These are phyloP conservation scores for Heterobasidion parviporum DNA, from an alignment of 1,284 basidiomycete species.

Conservation along the genomic window DNA sequence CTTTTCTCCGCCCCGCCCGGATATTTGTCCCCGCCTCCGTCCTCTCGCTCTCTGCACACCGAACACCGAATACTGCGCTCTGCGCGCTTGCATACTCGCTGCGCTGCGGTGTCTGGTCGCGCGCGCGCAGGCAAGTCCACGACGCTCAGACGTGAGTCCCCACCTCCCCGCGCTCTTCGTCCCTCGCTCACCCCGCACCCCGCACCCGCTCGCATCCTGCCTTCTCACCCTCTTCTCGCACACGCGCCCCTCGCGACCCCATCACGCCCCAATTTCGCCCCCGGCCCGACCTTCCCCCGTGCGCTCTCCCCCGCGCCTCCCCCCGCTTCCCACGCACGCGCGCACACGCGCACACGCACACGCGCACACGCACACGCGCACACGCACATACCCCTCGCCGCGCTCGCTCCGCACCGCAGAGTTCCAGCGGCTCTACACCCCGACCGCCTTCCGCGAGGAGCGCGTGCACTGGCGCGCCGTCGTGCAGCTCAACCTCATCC, in stretches of 20 bases:
- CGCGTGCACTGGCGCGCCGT: conserved; percentile 70
- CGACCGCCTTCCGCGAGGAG: conserved; percentile 66
- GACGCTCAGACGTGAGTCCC: conserved; percentile 56
- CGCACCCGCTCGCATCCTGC: conserved; percentile 10
- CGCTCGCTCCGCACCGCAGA: conserved; percentile 30
- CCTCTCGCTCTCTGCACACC: too few relatives aligned
- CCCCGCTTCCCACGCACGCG: background rate
- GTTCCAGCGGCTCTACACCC: conserved; percentile 72
- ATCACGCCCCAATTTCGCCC: too few relatives aligned
- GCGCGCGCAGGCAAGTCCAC: conserved; percentile 54
- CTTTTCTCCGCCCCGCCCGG: background rate
- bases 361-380: too few relatives aligned
- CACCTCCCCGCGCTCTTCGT: background rate
- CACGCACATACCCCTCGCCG: too few relatives aligned
- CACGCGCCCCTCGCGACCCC: too few relatives aligned
- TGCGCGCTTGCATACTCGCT: too few relatives aligned
- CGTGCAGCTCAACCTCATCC: conserved; percentile 73
- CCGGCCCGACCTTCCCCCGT: too few relatives aligned
- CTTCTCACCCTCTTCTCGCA: too few relatives aligned
- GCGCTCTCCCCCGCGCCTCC: too few relatives aligned
- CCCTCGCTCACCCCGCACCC: background rate
- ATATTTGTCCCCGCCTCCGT: background rate
- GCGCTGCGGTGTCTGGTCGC: too few relatives aligned
- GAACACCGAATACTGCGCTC: too few relatives aligned
- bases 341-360: too few relatives aligned